These are phyloP conservation scores for Rhizopogon sp. DNA, from an alignment of 768 basidiomycete species.

Conservation along the genomic window DNA sequence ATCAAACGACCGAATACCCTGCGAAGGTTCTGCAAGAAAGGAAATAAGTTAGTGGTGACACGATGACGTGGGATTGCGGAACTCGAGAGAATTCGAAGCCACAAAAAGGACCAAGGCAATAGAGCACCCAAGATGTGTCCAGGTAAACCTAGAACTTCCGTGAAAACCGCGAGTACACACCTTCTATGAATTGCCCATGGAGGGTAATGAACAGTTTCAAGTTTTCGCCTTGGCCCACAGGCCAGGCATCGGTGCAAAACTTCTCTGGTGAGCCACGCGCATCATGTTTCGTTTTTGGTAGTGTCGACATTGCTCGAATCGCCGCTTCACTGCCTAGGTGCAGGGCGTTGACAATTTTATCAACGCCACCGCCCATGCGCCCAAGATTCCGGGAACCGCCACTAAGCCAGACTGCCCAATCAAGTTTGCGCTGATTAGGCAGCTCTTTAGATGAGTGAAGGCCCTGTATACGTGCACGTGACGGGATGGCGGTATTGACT, in stretches of 20 bases:
- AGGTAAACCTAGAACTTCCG: neutral
- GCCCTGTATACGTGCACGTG: slow-evolving; percentile 70
- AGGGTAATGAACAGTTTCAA: slow-evolving; percentile 63
- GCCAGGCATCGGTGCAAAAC: slow-evolving; percentile 87
- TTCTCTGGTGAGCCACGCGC: slow-evolving; percentile 72
- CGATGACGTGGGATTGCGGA: neutral
- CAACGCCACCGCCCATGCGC: slow-evolving; percentile 54
- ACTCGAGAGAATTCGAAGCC: neutral
- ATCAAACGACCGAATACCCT: slow-evolving; percentile 89
- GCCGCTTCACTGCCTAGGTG: slow-evolving; percentile 68
- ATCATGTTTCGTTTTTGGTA: slow-evolving; percentile 84
- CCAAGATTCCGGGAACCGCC: slow-evolving; percentile 74
- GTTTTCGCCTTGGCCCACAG: slow-evolving; percentile 55
- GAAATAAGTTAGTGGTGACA: slow-evolving; percentile 13
- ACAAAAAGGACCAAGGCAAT: slow-evolving; percentile 1
- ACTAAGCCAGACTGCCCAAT: slow-evolving; percentile 69
- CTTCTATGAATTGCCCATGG: slow-evolving; percentile 89
- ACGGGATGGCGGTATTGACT: slow-evolving; percentile 77
- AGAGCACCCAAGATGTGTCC: neutral
- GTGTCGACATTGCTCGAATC: slow-evolving; percentile 49
- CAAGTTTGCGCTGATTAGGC: slow-evolving; percentile 80
- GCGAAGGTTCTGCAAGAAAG: slow-evolving; percentile 48
- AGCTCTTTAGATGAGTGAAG: slow-evolving; percentile 56
- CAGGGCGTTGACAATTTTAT: slow-evolving; percentile 60
- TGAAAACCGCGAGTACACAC: slow-evolving; percentile 41